Base-by-base conservation (phyloP, 2,329 filamentous ascomycete genomes). In the Penicillium sp. region DNA sequence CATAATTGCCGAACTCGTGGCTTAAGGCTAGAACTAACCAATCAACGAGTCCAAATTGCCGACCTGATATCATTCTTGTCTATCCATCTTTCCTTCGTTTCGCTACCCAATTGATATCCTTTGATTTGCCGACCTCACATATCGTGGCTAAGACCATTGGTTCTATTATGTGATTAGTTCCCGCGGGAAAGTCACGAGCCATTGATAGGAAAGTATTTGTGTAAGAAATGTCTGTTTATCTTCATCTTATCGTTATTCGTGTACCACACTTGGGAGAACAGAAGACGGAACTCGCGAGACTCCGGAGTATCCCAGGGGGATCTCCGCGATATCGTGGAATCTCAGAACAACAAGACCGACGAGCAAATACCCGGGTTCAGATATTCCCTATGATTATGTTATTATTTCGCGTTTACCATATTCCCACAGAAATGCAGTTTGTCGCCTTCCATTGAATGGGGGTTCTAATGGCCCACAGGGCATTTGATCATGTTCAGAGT, bases 301-400 rank as follows among this genome's bases (percentile, higher is more conserved):
- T 3, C 55, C 56, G 1, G 5, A n/a, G n/a, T 54, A 63, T 1
- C 54, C 49, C n/a, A 37, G 63, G 22, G 41, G 68, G 56, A 67
- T 60, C 1, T 61, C 64, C 26, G 51, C 48, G 65, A 67, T 31
- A 44, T 69, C 29, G 57, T 61, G 23, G 60, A 69, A 40, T 69
- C 69, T 15, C 47, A 71, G 35, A 67, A 68, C 20, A 67, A 69
- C 54, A 69, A 65, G 64, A 73, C 71, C 12, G 71, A 74, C 43
- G 54, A 62, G 26, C 67, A 73, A 54, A 69, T 73, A 23, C 56
- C 64, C 18, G 69, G 64, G 51, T 74, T 74, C 55, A 56, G 71
- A 44, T 74, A 74, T 61, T 57, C 69, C 18, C 35, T 70, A 44
- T 44, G 14, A 44, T 42, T 42, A 23, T 42, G 20, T 20, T 42